Evolutionary conservation across 208 protist genomes (phyloP).

Genomic region (Crithidia bombi): DNA sequence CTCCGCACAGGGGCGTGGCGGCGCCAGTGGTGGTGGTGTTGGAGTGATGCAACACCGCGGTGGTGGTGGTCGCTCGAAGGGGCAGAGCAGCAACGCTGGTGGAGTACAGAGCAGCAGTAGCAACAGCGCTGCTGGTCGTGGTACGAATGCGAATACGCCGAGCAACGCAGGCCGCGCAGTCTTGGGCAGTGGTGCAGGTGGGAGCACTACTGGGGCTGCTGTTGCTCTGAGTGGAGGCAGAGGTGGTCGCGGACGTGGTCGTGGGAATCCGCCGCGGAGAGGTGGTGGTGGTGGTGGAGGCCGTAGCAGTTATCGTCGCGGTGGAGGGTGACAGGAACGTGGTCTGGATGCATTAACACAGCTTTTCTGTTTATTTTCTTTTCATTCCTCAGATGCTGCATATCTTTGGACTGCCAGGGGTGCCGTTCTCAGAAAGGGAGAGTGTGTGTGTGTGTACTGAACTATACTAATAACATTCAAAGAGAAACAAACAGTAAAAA

Average conservation of each 20-base stretch:
- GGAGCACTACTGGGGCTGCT: not conserved
- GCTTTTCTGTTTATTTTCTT: too few species aligned
- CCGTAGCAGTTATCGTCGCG: not conserved
- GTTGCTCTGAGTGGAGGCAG: constrained; percentile 11
- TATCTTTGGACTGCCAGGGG: too few species aligned
- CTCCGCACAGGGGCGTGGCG: constrained; percentile 1
- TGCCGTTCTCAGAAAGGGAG: too few species aligned
- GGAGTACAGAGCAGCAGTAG: not conserved
- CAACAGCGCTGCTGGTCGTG: not conserved
- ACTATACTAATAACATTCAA: not conserved
- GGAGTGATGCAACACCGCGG: not conserved
- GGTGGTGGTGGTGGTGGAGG: constrained; percentile 28
- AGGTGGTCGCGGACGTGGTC: constrained; percentile 19
- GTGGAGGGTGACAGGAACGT: not conserved
- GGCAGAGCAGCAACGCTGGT: too few species aligned
- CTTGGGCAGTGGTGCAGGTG: not conserved
- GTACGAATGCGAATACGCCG: not conserved
- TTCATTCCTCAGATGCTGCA: not conserved
- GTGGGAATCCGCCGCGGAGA: constrained; percentile 2
- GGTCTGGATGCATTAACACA: not conserved
- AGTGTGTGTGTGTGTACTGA: too few species aligned
- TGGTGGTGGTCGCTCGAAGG: constrained; percentile 1
- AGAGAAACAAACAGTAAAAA: not conserved
- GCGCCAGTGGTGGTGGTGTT: not conserved
- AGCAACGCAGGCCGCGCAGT: not conserved